Evolutionary conservation across 2,329 filamentous ascomycete species (phyloP), one percentile per base, ranked within the genome.

Genomic region (Penicillium oxalicum): DNA sequence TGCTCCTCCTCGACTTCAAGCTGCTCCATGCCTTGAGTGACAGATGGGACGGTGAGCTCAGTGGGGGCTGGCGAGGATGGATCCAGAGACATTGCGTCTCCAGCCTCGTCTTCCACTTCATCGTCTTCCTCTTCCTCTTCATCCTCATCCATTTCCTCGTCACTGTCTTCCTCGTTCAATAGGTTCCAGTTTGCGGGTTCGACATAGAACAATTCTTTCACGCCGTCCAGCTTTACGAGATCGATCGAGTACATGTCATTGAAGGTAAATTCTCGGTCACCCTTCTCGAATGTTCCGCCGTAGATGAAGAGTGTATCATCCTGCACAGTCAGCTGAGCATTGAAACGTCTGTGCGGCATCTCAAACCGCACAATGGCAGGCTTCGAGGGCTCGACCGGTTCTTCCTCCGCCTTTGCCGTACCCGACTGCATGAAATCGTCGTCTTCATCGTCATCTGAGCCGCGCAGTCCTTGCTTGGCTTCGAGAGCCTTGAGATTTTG

Each of bases 241-340:
- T 98, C 90, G 51, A 97, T 83, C 2, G 89, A 85, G 70, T 94
- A 94, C 69, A 98, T 77, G 61, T 98, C 93, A 59, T 96, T 91
- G 68, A 97, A 95, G 0, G 91, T 97, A 62, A 87, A 95, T 68
- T 98, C 93, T 24, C 88, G 81, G 61, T 98, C 93, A 13, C 88
- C 91, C 65, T 95, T 93, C 65, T 98, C 93, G 61, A 87, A 96
- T 0, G 91, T 98, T 13, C 93, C 93, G 28, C 93, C 91, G 62
- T 94, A 97, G 46, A 97, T 88, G 70, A 91, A 98, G 1, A 97
- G 77, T 7, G 88, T 83, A 66, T 98, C 93, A 56, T 91, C 88
- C 69, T 97, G 91, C 0, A 97, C 88, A 0, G 91, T 83, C 35
- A 97, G 73, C 57, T 93, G 87, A 1, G 90, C 85, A 59, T 97